These are phyloP conservation scores for Coemansia sp. DNA, from an alignment of 371 early-diverging fungal species.

Conservation along the genomic window DNA sequence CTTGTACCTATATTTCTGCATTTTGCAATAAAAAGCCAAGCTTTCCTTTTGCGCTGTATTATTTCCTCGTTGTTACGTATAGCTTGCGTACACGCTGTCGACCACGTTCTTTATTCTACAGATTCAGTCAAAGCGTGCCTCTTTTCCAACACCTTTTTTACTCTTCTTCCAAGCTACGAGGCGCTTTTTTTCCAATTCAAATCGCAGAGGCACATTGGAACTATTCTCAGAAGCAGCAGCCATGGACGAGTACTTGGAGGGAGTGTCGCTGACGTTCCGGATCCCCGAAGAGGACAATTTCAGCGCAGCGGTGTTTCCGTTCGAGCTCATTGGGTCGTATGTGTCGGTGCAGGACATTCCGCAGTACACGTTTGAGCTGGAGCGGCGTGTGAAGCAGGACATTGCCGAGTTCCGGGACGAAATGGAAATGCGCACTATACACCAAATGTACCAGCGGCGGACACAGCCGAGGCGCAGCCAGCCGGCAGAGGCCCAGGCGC, in stretches of 20 bases:
- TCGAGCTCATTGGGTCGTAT: conserved; percentile 36
- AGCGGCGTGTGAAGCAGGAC: conserved; percentile 34
- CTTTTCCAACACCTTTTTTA: no score
- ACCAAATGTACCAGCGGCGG: conserved; percentile 41
- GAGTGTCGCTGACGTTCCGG: conserved; percentile 25
- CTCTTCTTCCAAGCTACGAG: no score
- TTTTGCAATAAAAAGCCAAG: not conserved
- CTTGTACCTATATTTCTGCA: conserved; percentile 2
- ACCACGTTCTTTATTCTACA: no score
- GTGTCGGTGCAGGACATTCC: conserved; percentile 41
- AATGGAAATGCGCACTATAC: conserved; percentile 33
- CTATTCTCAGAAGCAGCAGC: not conserved
- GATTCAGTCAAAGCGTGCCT: no score
- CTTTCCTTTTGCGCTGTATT: not conserved
- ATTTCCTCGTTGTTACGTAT: not conserved
- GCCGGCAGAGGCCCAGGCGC: not conserved
- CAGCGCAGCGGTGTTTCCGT: conserved; percentile 36
- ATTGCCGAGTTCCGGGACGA: conserved; percentile 33
- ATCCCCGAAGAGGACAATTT: conserved; percentile 31
- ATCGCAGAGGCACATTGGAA: not conserved
- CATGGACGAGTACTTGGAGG: conserved; percentile 36
- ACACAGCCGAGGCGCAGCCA: conserved; percentile 7
- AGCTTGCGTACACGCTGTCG: no score
- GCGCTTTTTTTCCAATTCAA: not conserved
- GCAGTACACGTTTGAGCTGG: conserved; percentile 34